phyloP scores from a whole-genome alignment of 1,139 yeast species.

The Maudiozyma humilis region DNA sequence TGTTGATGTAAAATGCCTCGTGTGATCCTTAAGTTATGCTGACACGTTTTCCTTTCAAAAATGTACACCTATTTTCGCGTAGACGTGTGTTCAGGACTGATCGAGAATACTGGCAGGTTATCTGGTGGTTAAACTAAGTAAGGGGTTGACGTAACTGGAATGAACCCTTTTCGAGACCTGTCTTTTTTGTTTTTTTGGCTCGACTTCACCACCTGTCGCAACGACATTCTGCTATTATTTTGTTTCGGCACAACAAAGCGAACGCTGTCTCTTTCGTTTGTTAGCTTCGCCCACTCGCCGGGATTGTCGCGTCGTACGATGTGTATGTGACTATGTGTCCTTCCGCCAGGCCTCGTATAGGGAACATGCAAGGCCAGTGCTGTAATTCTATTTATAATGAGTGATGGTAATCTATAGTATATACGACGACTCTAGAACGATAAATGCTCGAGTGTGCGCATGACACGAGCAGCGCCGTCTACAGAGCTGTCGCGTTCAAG shows the following conservation, averaged over 20 bases:
- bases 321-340: not conserved
- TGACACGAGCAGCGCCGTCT: conserved; percentile 62
- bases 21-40: too few species aligned
- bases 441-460: conserved; percentile 57
- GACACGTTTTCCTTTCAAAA: too few species aligned
- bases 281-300: not conserved
- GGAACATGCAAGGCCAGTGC: not conserved
- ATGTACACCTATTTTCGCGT: too few species aligned
- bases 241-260: not conserved
- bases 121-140: too few species aligned
- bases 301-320: not conserved
- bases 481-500: conserved; percentile 43
- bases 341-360: not conserved
- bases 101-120: too few species aligned
- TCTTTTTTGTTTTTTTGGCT: not conserved
- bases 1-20: too few species aligned
- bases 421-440: conserved; percentile 33
- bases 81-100: too few species aligned
- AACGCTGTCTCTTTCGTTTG: not conserved
- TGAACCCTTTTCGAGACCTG: too few species aligned
- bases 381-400: not conserved
- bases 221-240: not conserved
- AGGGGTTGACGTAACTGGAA: too few species aligned
- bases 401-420: not conserved
- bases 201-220: not conserved